phyloP scores from a whole-genome alignment of 2,329 filamentous ascomycete genomes.

The Fusarium chlamydosporum region DNA sequence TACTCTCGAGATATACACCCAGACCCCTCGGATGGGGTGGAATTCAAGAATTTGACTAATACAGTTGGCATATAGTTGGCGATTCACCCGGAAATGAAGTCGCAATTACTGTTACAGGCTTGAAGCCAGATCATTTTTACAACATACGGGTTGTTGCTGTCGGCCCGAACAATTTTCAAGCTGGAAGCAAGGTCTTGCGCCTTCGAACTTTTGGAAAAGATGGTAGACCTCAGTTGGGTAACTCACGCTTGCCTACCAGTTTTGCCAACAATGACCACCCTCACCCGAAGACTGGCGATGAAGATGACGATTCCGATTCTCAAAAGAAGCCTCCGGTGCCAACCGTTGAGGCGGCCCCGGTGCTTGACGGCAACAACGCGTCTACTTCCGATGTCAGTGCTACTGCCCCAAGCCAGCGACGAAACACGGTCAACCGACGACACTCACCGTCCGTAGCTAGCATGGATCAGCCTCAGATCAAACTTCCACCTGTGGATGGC shows the following conservation, averaged over 20 bases:
- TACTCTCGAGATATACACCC: slow-evolving; percentile 16
- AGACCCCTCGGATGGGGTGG: slow-evolving; percentile 1
- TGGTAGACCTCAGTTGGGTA: slow-evolving; percentile 72
- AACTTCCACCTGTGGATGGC: slow-evolving; percentile 63
- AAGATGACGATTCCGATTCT: slow-evolving; percentile 63
- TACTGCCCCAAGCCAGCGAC: slow-evolving; percentile 57
- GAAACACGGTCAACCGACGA: slow-evolving; percentile 77
- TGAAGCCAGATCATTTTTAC: slow-evolving; percentile 90
- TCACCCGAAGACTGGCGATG: slow-evolving; percentile 58
- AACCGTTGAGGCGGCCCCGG: slow-evolving; percentile 71
- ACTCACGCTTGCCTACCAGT: slow-evolving; percentile 69
- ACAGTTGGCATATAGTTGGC: slow-evolving; percentile 71
- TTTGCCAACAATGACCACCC: slow-evolving; percentile 67
- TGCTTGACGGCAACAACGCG: slow-evolving; percentile 71
- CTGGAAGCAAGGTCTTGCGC: slow-evolving; percentile 86
- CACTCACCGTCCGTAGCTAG: slow-evolving; percentile 79
- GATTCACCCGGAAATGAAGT: slow-evolving; percentile 72
- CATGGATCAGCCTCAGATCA: slow-evolving; percentile 64
- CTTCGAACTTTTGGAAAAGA: slow-evolving; percentile 80
- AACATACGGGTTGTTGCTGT: slow-evolving; percentile 94
- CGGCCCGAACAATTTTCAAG: slow-evolving; percentile 92
- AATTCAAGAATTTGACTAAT: slow-evolving; percentile 30
- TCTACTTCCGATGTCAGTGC: slow-evolving; percentile 75
- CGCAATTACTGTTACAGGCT: slow-evolving; percentile 88
- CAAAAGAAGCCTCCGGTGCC: slow-evolving; percentile 65